Conservation (phyloP, 495 filamentous ascomycete genomes). For the Aspergillus ellipticus region DNA sequence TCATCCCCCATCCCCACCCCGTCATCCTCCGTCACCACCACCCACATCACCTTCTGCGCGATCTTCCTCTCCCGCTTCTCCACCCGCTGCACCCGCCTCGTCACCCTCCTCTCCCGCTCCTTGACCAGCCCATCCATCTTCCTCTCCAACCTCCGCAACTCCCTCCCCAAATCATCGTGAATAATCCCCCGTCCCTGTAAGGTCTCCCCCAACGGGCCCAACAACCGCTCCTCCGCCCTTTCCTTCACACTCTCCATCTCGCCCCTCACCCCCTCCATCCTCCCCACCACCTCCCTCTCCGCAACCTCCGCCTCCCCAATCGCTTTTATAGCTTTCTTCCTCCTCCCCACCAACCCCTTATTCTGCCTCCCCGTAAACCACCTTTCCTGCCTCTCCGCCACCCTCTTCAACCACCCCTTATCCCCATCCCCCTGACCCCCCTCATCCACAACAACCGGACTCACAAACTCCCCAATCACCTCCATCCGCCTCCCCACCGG, state of each 20-base stretch:
- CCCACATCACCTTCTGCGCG: conserved; percentile 15
- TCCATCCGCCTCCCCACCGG: conserved; percentile 18
- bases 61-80: conserved; percentile 17
- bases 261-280: conserved; percentile 6
- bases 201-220: conserved; percentile 14
- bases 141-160: conserved; percentile 10
- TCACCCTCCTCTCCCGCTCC: conserved; percentile 11
- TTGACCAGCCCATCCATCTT: conserved; percentile 10
- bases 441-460: conserved; percentile 10
- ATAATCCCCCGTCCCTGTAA: conserved; percentile 2
- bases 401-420: conserved; percentile 21
- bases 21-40: conserved; percentile 14
- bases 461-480: conserved; percentile 13
- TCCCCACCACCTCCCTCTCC: conserved; percentile 1
- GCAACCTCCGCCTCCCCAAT: conserved; percentile 3
- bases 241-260: not conserved
- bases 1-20: conserved; percentile 8
- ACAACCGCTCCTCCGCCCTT: conserved; percentile 3
- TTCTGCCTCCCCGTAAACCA: conserved; percentile 10
- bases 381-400: conserved; percentile 12
- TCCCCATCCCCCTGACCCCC: not conserved
- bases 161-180: conserved; percentile 16
- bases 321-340: conserved; percentile 5
- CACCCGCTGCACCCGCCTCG: conserved; percentile 1
- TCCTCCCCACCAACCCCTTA: not conserved